Conservation (phyloP, 2,329 filamentous ascomycete genomes). For the Cadophora sp. region DNA sequence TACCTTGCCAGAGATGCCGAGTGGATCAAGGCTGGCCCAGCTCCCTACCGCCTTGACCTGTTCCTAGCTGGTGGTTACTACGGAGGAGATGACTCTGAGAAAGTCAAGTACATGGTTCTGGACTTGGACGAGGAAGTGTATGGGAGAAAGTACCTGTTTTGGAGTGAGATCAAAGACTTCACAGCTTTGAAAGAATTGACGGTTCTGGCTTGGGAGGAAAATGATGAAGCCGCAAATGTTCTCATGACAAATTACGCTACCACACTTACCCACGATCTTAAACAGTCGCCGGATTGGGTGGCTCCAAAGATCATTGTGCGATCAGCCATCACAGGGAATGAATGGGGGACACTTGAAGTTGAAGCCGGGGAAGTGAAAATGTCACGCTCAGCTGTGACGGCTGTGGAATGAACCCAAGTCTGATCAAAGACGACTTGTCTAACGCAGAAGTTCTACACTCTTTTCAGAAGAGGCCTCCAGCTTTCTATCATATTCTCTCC, state of each 20-base stretch:
- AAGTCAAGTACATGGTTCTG: constrained; percentile 29
- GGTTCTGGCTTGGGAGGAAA: constrained; percentile 29
- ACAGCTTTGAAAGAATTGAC: constrained; percentile 29
- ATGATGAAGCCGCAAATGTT: constrained; percentile 7
- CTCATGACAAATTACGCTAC: constrained; percentile 22
- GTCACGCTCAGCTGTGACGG: not conserved
- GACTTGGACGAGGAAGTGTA: constrained; percentile 30
- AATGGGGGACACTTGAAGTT: constrained; percentile 21
- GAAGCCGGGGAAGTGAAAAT: constrained; percentile 1
- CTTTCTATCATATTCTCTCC: too few species aligned
- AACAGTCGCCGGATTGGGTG: constrained; percentile 26
- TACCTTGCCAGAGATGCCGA: constrained; percentile 4
- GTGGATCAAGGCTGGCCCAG: constrained; percentile 10
- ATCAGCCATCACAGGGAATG: constrained; percentile 14
- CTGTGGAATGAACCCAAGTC: not conserved
- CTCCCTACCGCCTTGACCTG: constrained; percentile 28
- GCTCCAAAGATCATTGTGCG: constrained; percentile 24
- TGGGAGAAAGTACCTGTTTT: constrained; percentile 30
- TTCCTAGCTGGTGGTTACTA: constrained; percentile 30
- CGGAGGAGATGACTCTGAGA: constrained; percentile 30
- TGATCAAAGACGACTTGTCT: too few species aligned
- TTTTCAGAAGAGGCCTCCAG: too few species aligned
- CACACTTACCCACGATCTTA: constrained; percentile 19
- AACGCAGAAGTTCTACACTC: not conserved
- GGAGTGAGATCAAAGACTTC: constrained; percentile 33